Evolutionary conservation across 164 flowering plant genomes (phyloP).

Genomic region (Buxus sempervirens): DNA sequence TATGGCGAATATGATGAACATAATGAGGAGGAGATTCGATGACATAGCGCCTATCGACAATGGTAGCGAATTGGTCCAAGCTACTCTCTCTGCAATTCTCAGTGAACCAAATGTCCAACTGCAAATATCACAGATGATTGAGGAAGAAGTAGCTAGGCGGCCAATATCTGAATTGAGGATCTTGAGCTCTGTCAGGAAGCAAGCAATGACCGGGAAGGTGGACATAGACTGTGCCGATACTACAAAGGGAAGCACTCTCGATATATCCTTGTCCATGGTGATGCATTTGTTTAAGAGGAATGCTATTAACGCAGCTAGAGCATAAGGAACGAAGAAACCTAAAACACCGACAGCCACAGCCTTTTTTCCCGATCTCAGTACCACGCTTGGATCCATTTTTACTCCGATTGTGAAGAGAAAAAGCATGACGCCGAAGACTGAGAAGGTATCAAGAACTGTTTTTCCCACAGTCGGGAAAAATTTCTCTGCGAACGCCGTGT

Average conservation of each 20-base stretch:
- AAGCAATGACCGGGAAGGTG: conserved; percentile 29
- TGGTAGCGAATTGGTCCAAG: too few relatives aligned
- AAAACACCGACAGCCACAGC: conserved; percentile 28
- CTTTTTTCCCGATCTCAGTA: conserved; percentile 23
- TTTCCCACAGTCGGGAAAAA: conserved; percentile 11
- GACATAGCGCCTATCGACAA: too few relatives aligned
- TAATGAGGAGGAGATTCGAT: neutral
- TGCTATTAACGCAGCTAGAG: neutral
- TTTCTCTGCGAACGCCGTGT: neutral
- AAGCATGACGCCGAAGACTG: conserved; percentile 30
- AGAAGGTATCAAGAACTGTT: conserved; percentile 13
- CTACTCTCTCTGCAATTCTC: too few relatives aligned
- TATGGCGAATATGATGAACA: neutral
- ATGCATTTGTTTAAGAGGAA: conserved; percentile 1
- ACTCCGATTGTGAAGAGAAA: conserved; percentile 37
- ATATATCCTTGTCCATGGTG: conserved; percentile 3
- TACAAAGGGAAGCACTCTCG: neutral
- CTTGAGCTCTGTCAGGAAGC: conserved; percentile 38
- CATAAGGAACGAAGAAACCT: conserved; percentile 10
- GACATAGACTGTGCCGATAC: conserved; percentile 14
- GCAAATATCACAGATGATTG: conserved; percentile 23
- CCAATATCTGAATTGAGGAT: conserved; percentile 45
- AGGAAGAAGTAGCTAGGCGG: conserved; percentile 30
- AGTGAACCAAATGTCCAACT: neutral
- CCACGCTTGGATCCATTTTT: conserved; percentile 31